phyloP scores from a whole-genome alignment of 192 early-diverging fungal species.

The Diversispora epigaea region DNA sequence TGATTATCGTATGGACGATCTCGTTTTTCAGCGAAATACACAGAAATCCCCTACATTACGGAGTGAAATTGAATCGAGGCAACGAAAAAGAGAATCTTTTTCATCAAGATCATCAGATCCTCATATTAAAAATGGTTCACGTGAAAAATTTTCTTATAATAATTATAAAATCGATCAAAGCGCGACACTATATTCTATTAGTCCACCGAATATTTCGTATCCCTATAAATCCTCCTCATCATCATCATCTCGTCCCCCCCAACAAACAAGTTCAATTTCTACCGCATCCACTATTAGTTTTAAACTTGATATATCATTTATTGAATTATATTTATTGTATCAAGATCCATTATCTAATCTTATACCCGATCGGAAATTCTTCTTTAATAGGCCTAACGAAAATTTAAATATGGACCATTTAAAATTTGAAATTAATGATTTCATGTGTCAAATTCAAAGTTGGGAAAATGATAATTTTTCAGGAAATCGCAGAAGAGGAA shows the following conservation, averaged over 20 bases:
- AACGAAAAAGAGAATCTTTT: neutral
- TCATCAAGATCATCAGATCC: neutral
- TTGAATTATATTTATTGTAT: constrained; percentile 46
- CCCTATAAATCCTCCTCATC: constrained; percentile 6
- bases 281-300: constrained; percentile 36
- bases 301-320: constrained; percentile 37
- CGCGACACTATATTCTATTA: neutral
- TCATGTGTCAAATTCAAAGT: constrained; percentile 38
- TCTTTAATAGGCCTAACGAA: constrained; percentile 34
- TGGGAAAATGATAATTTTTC: constrained; percentile 27
- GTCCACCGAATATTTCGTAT: neutral
- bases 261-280: neutral
- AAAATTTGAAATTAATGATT: constrained; percentile 41
- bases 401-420: constrained; percentile 37
- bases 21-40: neutral
- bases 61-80: neutral
- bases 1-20: constrained; percentile 19
- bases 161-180: neutral
- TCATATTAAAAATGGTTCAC: neutral
- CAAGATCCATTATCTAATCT: constrained; percentile 33
- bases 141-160: neutral
- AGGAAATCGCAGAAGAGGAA: neutral
- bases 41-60: neutral
- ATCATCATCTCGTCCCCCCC: constrained; percentile 1
- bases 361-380: constrained; percentile 39